phyloP scores from a whole-genome alignment of 2,329 filamentous ascomycete genomes.

The Coleophoma cylindrospora region DNA sequence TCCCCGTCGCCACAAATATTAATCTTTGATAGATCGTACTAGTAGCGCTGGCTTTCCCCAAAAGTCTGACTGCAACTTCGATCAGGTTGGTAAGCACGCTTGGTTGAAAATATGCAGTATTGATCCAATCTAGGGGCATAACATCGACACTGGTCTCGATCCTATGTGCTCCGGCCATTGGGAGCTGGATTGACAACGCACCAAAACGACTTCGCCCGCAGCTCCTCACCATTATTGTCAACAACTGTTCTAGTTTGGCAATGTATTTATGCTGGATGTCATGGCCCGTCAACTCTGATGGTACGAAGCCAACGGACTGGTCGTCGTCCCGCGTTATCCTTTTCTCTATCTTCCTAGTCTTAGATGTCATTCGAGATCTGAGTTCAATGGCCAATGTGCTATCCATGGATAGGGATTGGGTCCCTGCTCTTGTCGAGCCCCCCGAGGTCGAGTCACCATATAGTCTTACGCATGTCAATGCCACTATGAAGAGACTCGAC shows the following conservation, averaged over 20 bases:
- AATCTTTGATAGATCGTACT: slow-evolving; percentile 30
- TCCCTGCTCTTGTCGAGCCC: slow-evolving; percentile 26
- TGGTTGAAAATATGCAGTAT: background rate
- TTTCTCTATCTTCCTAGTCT: slow-evolving; percentile 28
- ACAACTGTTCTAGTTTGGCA: slow-evolving; percentile 31
- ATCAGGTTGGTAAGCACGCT: slow-evolving; percentile 22
- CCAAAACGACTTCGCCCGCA: slow-evolving; percentile 30
- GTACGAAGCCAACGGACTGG: background rate
- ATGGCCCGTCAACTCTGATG: slow-evolving; percentile 27
- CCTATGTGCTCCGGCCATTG: slow-evolving; percentile 31
- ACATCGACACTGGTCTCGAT: slow-evolving; percentile 28
- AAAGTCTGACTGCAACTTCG: slow-evolving; percentile 31
- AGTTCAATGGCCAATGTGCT: slow-evolving; percentile 33
- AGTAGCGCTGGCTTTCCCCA: slow-evolving; percentile 39
- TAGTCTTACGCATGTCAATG: slow-evolving; percentile 34
- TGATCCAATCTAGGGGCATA: slow-evolving; percentile 17
- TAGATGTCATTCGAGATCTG: slow-evolving; percentile 34
- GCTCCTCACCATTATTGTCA: slow-evolving; percentile 29
- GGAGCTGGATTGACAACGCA: slow-evolving; percentile 32
- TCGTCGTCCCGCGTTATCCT: slow-evolving; percentile 7
- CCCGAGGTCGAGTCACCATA: slow-evolving; percentile 22
- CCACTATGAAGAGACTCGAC: slow-evolving; percentile 48
- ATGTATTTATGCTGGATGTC: slow-evolving; percentile 27
- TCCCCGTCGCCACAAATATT: background rate
- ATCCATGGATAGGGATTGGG: slow-evolving; percentile 37